Percentiles rank a stretch among this genome's conserved stretches.
Conservation (phyloP, 129 eudicot species). For the Artemisia annua region DNA sequence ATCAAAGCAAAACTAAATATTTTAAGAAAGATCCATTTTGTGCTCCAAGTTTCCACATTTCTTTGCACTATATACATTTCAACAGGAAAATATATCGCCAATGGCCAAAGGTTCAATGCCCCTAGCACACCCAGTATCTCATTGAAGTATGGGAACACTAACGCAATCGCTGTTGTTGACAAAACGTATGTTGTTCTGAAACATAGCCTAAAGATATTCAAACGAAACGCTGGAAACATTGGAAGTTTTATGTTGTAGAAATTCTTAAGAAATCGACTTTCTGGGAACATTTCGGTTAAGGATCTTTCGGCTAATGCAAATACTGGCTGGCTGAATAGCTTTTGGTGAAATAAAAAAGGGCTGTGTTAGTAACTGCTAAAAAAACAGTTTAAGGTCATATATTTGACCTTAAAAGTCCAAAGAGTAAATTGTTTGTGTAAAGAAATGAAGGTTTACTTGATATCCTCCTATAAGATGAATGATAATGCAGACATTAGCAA, state of each 20-base stretch:
- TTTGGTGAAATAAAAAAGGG: background rate
- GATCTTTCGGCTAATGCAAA: conserved; percentile 46
- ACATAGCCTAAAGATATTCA: conserved; percentile 41
- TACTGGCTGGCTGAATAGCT: conserved; percentile 71
- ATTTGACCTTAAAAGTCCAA: conserved; percentile 24
- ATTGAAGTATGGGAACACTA: conserved; percentile 76
- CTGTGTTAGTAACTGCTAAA: conserved; percentile 18
- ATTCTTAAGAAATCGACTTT: conserved; percentile 38
- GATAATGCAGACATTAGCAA: conserved; percentile 66
- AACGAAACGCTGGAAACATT: conserved; percentile 28
- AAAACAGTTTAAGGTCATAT: background rate
- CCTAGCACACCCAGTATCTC: conserved; percentile 69
- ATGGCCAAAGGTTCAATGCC: conserved; percentile 72
- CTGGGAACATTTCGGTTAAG: conserved; percentile 41
- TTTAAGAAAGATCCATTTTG: conserved; percentile 59
- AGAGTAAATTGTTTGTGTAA: conserved; percentile 6
- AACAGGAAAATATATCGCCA: conserved; percentile 78
- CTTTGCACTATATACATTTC: conserved; percentile 67
- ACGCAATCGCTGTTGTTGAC: conserved; percentile 41
- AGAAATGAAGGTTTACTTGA: conserved; percentile 51
- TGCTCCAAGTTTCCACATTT: conserved; percentile 48
- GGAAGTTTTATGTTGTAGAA: conserved; percentile 33
- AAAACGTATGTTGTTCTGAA: conserved; percentile 61
- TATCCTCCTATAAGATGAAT: conserved; percentile 83
- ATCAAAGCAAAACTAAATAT: conserved; percentile 48